These are phyloP conservation scores for Trebouxia sp. DNA, from an alignment of 139 green algal species.

Conservation along the genomic window DNA sequence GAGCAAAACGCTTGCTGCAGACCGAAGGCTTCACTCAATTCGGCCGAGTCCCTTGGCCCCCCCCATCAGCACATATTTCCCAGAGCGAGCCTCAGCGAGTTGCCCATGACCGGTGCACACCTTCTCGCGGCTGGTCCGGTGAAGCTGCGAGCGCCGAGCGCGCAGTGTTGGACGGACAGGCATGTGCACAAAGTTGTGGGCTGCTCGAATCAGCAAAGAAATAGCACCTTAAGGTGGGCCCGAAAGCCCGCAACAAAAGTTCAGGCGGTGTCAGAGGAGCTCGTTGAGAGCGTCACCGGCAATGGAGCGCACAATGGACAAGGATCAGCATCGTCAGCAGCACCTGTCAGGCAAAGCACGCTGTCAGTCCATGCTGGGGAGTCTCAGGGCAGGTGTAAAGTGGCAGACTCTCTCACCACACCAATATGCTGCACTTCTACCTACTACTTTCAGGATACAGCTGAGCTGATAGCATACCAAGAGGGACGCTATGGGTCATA, in stretches of 20 bases:
- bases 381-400: constrained; percentile 72
- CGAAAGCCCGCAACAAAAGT: not conserved
- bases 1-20: too few species aligned
- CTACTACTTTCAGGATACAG: constrained; percentile 91
- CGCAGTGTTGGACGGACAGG: not conserved
- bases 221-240: constrained; percentile 13
- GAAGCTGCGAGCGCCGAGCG: constrained; percentile 6
- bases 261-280: constrained; percentile 1
- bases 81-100: not conserved
- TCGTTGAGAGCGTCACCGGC: constrained; percentile 1
- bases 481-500: constrained; percentile 90
- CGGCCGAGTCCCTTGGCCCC: constrained; percentile 25
- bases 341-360: constrained; percentile 28
- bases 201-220: constrained; percentile 19
- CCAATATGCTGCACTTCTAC: constrained; percentile 97
- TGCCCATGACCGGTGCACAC: constrained; percentile 15
- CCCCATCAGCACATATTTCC: not conserved
- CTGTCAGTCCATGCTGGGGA: constrained; percentile 81
- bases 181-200: constrained; percentile 3
- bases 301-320: constrained; percentile 14
- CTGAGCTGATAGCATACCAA: constrained; percentile 96
- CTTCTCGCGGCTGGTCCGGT: constrained; percentile 1
- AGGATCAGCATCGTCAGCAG: not conserved
- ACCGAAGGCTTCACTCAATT: too few species aligned
- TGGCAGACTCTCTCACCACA: constrained; percentile 94